These are phyloP conservation scores for Dendrocalamus latiflorus DNA, from an alignment of 202 grass and related monocot species.

Conservation along the genomic window DNA sequence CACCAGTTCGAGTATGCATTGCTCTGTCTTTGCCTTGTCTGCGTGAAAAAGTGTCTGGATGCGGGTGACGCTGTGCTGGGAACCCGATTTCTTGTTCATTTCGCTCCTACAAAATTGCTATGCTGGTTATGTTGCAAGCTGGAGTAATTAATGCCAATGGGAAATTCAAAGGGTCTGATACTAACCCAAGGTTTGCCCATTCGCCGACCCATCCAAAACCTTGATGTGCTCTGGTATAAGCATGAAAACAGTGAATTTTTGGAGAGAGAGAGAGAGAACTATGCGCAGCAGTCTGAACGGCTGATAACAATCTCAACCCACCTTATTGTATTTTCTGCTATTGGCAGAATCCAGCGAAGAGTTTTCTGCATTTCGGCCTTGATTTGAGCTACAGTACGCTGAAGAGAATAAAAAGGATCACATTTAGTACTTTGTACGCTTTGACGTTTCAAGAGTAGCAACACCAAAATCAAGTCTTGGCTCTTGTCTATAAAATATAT, in stretches of 20 bases:
- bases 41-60: constrained; percentile 90
- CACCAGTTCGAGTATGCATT: constrained; percentile 72
- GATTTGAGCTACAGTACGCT: constrained; percentile 74
- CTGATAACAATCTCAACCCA: constrained; percentile 11
- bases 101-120: constrained; percentile 49
- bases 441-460: not conserved
- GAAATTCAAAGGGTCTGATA: not conserved
- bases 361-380: constrained; percentile 95
- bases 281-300: not conserved
- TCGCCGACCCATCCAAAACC: constrained; percentile 98
- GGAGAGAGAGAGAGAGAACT: not conserved
- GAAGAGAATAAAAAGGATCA: constrained; percentile 1
- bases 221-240: constrained; percentile 80
- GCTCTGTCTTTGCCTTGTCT: constrained; percentile 66
- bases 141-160: not conserved
- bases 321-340: constrained; percentile 92
- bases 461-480: not conserved
- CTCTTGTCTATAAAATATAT: not conserved
- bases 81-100: constrained; percentile 62
- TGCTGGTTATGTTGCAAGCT: constrained; percentile 1
- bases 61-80: constrained; percentile 33
- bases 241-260: not conserved
- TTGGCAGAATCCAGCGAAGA: constrained; percentile 69
- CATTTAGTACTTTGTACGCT: not conserved
- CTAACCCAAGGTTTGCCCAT: constrained; percentile 94